Evolutionary conservation across 1,284 basidiomycete species (phyloP), one percentile per base, ranked within the genome.

Genomic region (Pseudozyma hubeiensis): DNA sequence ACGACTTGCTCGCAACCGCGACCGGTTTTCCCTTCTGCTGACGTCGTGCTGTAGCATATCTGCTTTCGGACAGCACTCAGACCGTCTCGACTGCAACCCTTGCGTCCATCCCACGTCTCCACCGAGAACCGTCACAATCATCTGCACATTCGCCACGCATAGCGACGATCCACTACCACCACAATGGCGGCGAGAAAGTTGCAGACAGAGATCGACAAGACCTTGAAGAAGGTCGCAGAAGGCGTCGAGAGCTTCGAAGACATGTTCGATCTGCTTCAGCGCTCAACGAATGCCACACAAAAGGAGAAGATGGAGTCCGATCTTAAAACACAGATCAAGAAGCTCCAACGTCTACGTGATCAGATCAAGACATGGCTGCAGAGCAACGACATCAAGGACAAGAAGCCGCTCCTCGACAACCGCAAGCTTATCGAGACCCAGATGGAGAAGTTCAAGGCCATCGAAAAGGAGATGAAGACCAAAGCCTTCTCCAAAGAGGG

Each of bases 381-480:
- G 54, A 94, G 91, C 86, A 96, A 93, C 86, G 97, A 99, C 87
- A 98, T 99, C 87, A 99, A 99, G 88, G 97, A 99, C 90, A 99
- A 99, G 90, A 90, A 91, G 43, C 87, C 90, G 62, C 87, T 99
- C 78, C 87, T 97, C 81, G 96, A 99, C 58, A 95, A 97, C 87
- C 90, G 97, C 77, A 92, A 91, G 85, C 87, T 98, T 73, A 99
- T 99, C 85, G 97, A 99, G 87, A 97, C 93, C 80, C 97, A 99
- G 97, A 99, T 99, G 97, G 97, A 99, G 87, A 94, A 93, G 84
- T 99, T 99, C 90, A 99, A 99, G 84, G 96, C 96, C 29, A 93
- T 94, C 86, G 97, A 99, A 87, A 99, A 99, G 87, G 97, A 99
- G 87, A 98, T 99, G 94, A 99, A 99, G 89, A 99, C 97, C 70